Base-by-base conservation (phyloP, 2,329 filamentous ascomycete genomes). In the Westerdykella aurantiaca region DNA sequence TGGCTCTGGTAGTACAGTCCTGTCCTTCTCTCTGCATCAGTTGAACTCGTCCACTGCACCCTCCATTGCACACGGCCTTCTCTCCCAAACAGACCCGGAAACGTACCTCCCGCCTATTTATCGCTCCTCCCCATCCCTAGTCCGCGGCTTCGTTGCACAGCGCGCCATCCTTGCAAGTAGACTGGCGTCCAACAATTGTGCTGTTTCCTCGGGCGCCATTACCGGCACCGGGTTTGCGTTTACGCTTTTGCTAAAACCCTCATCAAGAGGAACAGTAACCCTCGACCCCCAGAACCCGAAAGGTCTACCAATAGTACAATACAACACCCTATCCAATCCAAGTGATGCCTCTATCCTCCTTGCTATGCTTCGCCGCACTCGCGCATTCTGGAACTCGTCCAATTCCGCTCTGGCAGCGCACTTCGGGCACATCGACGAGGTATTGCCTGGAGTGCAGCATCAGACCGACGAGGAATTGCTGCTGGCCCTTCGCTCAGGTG, bases 291-390 rank as follows among this genome's bases (percentile, higher is more conserved):
- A 29, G n/a, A 34, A 43, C 29, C 21, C 31, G 13, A 56, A 55
- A 1, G 54, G 46, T 12, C 43, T 50, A 12, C 38, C 48, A 2
- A 49, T 45, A 9, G 34, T 45, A 7, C 49, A 57, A 14, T 48
- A 60, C 45, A 59, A 58, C 21, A 55, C 67, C 4, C 53, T 63
- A 17, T 43, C 48, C 37, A 63, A 62, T 44, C 58, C 58, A 3
- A 44, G 60, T 21, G 59, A 62, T 37, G 49, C 47, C 33, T 43
- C 44, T 16, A 44, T 62, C 38, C 58, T 67, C 34, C 59, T 57
- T 6, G 61, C 68, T 2, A 60, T 61, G 10, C 49, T 61, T n/a
- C 56, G 58, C 1, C 56, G 67, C 29, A 63, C 63, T 34, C 69
- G 69, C 40, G 51, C 38, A 6, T 50, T 61, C 25, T 57, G 53